A percentile compares a stretch with the other conserved stretches of the same genome.
phyloP scores from a whole-genome alignment of 1,139 yeast species.

The Wickerhamomyces sp. region DNA sequence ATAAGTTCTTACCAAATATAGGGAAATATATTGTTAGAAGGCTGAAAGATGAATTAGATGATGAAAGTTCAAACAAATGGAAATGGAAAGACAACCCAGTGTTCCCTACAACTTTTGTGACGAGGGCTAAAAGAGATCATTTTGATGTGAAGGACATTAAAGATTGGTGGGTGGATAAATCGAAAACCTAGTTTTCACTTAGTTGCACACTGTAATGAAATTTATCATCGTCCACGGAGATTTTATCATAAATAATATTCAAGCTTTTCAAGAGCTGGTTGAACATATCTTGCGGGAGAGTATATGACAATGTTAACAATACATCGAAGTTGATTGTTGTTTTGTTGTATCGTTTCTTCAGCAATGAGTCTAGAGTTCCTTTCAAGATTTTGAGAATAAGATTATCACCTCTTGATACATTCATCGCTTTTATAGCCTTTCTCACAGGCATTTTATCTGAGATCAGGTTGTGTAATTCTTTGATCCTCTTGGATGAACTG shows the following conservation, averaged over 20 bases:
- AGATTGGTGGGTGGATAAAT: constrained; percentile 7
- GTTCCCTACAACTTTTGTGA: constrained; percentile 15
- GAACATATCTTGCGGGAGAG: constrained; percentile 5
- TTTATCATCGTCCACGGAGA: constrained; percentile 5
- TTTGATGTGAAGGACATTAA: constrained; percentile 10
- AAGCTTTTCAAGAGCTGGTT: constrained; percentile 3
- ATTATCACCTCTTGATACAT: constrained; percentile 2
- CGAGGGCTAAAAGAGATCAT: constrained; percentile 20
- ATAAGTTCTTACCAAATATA: constrained; percentile 39
- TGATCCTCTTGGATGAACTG: constrained; percentile 5
- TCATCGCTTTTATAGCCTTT: constrained; percentile 6
- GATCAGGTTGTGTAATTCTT: constrained; percentile 1
- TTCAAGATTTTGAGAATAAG: constrained; percentile 5
- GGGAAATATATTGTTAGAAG: constrained; percentile 34
- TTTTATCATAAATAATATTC: constrained; percentile 3
- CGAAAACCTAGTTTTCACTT: neutral
- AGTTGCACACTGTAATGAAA: constrained; percentile 3
- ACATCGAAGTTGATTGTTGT: constrained; percentile 9
- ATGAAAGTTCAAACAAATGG: constrained; percentile 11
- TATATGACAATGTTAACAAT: constrained; percentile 7
- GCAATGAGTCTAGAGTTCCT: constrained; percentile 6
- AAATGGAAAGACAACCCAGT: constrained; percentile 14
- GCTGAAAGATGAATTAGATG: constrained; percentile 8
- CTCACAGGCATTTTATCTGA: constrained; percentile 5
- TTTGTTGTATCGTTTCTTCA: constrained; percentile 6